A percentile compares a stretch with the other conserved stretches of the same genome.
phyloP scores from a whole-genome alignment of 2,329 filamentous ascomycete species.

The Trichoderma simmonsii region DNA sequence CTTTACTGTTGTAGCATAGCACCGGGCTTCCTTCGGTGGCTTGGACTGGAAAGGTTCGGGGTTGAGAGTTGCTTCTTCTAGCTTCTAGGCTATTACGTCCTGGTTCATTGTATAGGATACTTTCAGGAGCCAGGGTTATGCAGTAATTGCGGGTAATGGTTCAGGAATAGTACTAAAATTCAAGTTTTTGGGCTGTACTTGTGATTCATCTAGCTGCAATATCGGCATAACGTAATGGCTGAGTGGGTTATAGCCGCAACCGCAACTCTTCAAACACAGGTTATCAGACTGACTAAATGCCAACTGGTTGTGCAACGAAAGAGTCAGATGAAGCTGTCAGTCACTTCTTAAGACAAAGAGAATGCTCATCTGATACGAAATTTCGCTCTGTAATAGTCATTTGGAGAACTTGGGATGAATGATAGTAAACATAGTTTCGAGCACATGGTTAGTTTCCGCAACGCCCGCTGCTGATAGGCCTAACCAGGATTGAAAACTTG shows the following conservation, averaged over 20 bases:
- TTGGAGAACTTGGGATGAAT: neutral
- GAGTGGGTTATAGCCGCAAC: neutral
- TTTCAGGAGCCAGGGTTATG: neutral
- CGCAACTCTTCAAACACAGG: too few species aligned
- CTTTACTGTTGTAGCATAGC: conserved; percentile 2
- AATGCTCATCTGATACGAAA: neutral
- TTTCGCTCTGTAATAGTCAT: neutral
- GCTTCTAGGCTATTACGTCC: neutral
- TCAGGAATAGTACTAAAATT: neutral
- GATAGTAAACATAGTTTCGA: neutral
- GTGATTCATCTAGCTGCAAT: neutral
- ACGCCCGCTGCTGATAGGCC: neutral
- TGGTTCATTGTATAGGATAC: neutral
- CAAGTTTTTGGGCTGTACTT: neutral
- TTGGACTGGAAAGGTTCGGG: neutral
- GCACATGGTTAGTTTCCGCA: neutral
- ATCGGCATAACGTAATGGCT: neutral
- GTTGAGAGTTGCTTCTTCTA: neutral
- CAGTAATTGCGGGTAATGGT: neutral
- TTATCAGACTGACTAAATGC: neutral
- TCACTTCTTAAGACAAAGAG: neutral
- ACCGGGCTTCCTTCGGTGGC: conserved; percentile 6
- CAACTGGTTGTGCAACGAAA: neutral
- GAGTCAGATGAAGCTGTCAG: neutral
- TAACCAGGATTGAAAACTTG: neutral